A percentile compares a stretch with the other conserved stretches of the same genome.
phyloP scores from a whole-genome alignment of 768 basidiomycete species.

The Postia placenta region DNA sequence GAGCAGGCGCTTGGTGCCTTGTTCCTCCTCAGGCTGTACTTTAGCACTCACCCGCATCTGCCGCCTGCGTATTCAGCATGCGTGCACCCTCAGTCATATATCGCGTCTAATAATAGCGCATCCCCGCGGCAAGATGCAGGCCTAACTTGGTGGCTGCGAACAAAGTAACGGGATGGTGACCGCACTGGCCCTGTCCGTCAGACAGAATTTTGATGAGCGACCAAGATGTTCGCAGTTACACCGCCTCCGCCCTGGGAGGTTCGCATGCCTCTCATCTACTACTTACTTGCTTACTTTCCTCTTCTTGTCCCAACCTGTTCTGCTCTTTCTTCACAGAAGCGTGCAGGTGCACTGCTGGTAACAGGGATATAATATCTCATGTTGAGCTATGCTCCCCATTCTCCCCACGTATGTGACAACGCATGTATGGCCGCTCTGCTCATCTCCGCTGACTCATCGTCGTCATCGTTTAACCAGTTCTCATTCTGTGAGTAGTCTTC shows the following conservation, averaged over 20 bases:
- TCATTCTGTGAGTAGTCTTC: no score
- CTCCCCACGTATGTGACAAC: no score
- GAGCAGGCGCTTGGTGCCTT: background rate
- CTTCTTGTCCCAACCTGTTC: background rate
- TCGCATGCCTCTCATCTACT: background rate
- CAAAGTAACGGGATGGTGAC: background rate
- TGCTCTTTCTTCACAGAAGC: background rate
- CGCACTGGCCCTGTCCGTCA: no score
- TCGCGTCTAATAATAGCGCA: no score
- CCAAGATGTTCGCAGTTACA: background rate
- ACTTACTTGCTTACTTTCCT: background rate
- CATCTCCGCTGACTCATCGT: no score
- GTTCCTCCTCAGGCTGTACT: background rate
- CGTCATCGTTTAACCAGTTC: no score
- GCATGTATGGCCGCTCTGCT: no score
- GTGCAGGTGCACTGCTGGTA: no score
- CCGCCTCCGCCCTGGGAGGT: background rate
- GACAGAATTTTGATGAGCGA: background rate
- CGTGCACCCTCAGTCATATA: no score
- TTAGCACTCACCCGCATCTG: background rate
- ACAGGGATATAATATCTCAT: no score
- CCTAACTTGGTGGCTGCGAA: background rate
- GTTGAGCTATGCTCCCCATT: no score
- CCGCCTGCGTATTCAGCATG: background rate
- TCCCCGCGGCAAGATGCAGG: background rate